Evolutionary conservation across 805 yeast genomes (phyloP), one percentile per base, ranked within the genome.

Genomic region (Yarrowia osloensis): DNA sequence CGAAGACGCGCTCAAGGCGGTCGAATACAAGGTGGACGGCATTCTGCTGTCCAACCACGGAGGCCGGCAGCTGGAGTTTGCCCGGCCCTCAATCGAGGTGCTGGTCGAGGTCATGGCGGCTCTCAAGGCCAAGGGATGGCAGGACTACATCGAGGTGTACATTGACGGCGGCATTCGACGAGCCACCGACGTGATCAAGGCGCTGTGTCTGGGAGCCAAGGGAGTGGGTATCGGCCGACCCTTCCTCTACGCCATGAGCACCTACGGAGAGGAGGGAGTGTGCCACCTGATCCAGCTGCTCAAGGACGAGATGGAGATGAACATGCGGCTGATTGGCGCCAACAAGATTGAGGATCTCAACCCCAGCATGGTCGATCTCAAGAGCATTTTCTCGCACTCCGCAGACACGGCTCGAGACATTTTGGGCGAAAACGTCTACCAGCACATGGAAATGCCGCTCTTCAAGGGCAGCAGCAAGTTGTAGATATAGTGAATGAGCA

Each of bases 41-140:
- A 88, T 91, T n/a, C 91, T 91, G 4, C 73, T 91, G 62, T 90
- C 96, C 1, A 91, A 91, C 74, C 97, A 91, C 77, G 97, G 97
- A 69, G 97, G 97, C 47, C 81, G 97, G 69, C 97, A 91, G 77
- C 79, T 91, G 67, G 97, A 91, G 77, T 89, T 85, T 73, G 81
- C 96, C 0, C 83, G 90, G n/a, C 86, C 96, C 0, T 89, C 93
- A 1, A 81, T 91, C 39, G 82, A 79, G 69, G 85, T 90, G 2
- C 78, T 91, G 26, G 92, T 90, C 33, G 82, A 80, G 70, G 85
- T 89, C 4, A 78, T 91, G 61, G 89, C 89, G 4, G 97, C 90
- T 69, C 83, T 86, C 2, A 68, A 73, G 35, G 68, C 69, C 52
- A 72, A 72, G 22, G 73, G 74, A 12, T 71, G 74, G 67, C 69